phyloP scores from a whole-genome alignment of 2,329 filamentous ascomycete species.

The Verticillium klebahnii region DNA sequence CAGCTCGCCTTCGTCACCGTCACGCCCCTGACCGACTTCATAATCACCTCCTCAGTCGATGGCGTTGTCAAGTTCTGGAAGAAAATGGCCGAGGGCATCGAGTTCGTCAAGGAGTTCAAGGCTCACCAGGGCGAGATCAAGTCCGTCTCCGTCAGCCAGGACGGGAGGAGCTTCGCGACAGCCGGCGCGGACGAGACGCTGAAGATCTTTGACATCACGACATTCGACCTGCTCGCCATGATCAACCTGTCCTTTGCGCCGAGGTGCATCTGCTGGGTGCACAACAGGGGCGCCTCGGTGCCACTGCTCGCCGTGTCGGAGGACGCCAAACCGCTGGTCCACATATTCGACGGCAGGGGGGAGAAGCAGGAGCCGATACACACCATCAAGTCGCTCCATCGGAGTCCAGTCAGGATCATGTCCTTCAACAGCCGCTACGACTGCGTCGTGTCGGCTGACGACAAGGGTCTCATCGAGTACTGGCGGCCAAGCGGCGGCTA shows the following conservation, averaged over 20 bases:
- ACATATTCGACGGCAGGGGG: slow-evolving; percentile 85
- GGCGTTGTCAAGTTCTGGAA: slow-evolving; percentile 99
- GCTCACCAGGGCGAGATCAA: slow-evolving; percentile 83
- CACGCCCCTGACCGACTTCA: slow-evolving; percentile 87
- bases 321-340: slow-evolving; percentile 65
- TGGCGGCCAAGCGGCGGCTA: slow-evolving; percentile 79
- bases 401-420: slow-evolving; percentile 76
- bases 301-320: slow-evolving; percentile 83
- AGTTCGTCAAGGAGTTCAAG: slow-evolving; percentile 97
- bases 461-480: slow-evolving; percentile 93
- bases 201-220: slow-evolving; percentile 79
- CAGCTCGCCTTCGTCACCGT: slow-evolving; percentile 84
- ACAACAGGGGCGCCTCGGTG: slow-evolving; percentile 79
- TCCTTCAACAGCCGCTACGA: slow-evolving; percentile 84
- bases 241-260: slow-evolving; percentile 72
- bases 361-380: slow-evolving; percentile 74
- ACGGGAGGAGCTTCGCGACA: slow-evolving; percentile 91
- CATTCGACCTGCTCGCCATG: slow-evolving; percentile 83
- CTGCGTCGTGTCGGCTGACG: slow-evolving; percentile 86
- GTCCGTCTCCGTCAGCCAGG: slow-evolving; percentile 78
- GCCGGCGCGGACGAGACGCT: slow-evolving; percentile 73
- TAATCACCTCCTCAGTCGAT: slow-evolving; percentile 90
- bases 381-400: slow-evolving; percentile 73
- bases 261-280: slow-evolving; percentile 85
- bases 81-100: slow-evolving; percentile 82